These are phyloP conservation scores for Acarospora socialis DNA, from an alignment of 2,329 filamentous ascomycete genomes.

Conservation along the genomic window DNA sequence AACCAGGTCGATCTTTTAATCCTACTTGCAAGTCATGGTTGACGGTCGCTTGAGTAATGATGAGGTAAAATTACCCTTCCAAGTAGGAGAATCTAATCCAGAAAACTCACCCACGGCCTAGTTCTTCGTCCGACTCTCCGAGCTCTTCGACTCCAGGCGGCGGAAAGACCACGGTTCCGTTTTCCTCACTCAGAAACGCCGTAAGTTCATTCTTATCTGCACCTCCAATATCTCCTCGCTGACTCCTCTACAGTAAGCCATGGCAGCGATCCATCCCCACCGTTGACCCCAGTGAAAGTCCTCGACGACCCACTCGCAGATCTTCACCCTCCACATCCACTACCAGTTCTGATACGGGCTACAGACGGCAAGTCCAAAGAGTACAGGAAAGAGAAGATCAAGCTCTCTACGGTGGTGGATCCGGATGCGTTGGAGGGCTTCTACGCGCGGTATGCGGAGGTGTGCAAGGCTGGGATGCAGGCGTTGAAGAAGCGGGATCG, in stretches of 20 bases:
- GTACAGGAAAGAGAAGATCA: slow-evolving; percentile 49
- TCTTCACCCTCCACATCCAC: slow-evolving; percentile 41
- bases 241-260: slow-evolving; percentile 2
- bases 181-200: slow-evolving; percentile 38
- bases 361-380: slow-evolving; percentile 53
- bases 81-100: not conserved
- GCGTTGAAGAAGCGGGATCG: slow-evolving; percentile 85
- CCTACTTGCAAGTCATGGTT: too few relatives aligned
- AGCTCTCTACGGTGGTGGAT: slow-evolving; percentile 70
- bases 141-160: slow-evolving; percentile 34
- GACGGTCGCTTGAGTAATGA: slow-evolving; percentile 32
- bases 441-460: slow-evolving; percentile 72
- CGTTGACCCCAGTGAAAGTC: slow-evolving; percentile 4
- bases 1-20: too few relatives aligned
- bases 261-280: slow-evolving; percentile 3
- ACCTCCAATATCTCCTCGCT: not conserved
- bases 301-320: slow-evolving; percentile 36
- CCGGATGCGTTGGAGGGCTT: slow-evolving; percentile 65
- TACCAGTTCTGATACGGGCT: slow-evolving; percentile 68
- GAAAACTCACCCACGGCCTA: slow-evolving; percentile 14
- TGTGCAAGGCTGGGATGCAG: slow-evolving; percentile 79
- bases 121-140: slow-evolving; percentile 36
- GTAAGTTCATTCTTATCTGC: slow-evolving; percentile 16
- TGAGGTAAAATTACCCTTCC: slow-evolving; percentile 23
- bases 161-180: slow-evolving; percentile 37